These are phyloP conservation scores for Aspergillus sp. DNA, from an alignment of 2,329 filamentous ascomycete genomes.

Conservation along the genomic window DNA sequence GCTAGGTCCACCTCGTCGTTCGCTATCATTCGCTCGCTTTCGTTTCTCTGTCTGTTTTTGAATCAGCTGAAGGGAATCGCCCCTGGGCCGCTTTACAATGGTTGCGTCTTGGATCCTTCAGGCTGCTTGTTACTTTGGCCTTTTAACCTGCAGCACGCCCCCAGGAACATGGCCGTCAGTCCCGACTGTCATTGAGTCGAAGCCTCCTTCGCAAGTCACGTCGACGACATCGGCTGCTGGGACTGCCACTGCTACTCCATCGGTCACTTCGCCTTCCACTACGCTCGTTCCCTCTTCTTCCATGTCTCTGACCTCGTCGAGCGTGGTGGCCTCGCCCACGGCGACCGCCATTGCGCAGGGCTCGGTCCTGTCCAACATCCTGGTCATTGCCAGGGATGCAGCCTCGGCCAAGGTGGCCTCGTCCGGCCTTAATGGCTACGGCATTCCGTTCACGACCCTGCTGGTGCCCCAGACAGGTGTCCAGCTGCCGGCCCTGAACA, in stretches of 20 bases:
- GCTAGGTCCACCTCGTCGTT: slow-evolving; percentile 12
- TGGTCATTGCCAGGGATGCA: slow-evolving; percentile 56
- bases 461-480: slow-evolving; percentile 54
- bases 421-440: slow-evolving; percentile 58
- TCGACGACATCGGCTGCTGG: slow-evolving; percentile 3
- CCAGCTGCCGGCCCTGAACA: slow-evolving; percentile 52
- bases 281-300: slow-evolving; percentile 8
- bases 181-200: slow-evolving; percentile 22
- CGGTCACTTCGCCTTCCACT: slow-evolving; percentile 11
- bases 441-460: slow-evolving; percentile 57
- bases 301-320: slow-evolving; percentile 24
- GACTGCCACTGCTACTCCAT: slow-evolving; percentile 10
- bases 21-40: slow-evolving; percentile 9
- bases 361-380: slow-evolving; percentile 44
- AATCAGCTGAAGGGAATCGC: slow-evolving; percentile 1
- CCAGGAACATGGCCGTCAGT: slow-evolving; percentile 26
- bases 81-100: slow-evolving; percentile 22
- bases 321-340: slow-evolving; percentile 15
- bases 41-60: slow-evolving; percentile 10
- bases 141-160: slow-evolving; percentile 31
- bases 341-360: slow-evolving; percentile 18
- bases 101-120: slow-evolving; percentile 21
- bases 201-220: slow-evolving; percentile 11
- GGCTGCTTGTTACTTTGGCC: slow-evolving; percentile 26
- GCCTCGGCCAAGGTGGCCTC: slow-evolving; percentile 48